phyloP scores from a whole-genome alignment of 225 moss, liverwort and hornwort genomes.

The Marchantia paleacea region DNA sequence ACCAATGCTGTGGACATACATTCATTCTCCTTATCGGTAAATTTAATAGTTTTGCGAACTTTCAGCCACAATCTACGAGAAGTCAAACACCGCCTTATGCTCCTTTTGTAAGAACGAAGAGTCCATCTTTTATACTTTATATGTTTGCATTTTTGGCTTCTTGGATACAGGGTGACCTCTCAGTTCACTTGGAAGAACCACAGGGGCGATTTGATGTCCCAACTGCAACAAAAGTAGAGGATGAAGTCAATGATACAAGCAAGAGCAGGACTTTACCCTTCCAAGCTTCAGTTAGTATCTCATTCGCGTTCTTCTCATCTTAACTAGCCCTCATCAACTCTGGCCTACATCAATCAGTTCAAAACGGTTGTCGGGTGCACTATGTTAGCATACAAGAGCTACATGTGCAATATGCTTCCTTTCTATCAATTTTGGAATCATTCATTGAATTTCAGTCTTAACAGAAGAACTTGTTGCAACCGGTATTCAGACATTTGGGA shows the following conservation, averaged over 20 bases:
- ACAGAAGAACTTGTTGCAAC: background rate
- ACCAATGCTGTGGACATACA: conserved; percentile 47
- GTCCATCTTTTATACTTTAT: background rate
- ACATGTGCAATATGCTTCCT: no score
- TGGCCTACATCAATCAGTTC: no score
- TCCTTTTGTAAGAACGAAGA: background rate
- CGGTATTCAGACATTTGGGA: background rate
- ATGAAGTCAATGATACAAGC: conserved; percentile 21
- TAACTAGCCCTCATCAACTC: no score
- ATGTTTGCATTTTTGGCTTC: background rate
- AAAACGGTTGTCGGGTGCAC: no score
- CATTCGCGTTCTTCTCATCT: no score
- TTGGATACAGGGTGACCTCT: conserved; percentile 31
- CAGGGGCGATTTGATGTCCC: conserved; percentile 36
- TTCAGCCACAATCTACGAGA: no score
- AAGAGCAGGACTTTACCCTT: conserved; percentile 39
- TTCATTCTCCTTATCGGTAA: conserved; percentile 70
- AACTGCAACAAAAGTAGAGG: conserved; percentile 3
- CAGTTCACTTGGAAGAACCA: conserved; percentile 15
- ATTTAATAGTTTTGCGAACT: conserved; percentile 1
- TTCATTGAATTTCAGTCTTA: background rate
- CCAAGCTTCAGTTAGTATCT: conserved; percentile 52
- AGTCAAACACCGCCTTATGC: background rate
- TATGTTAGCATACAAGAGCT: no score
- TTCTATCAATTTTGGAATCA: background rate